These are phyloP conservation scores for Mucor piriformis DNA, from an alignment of 371 early-diverging fungal species.

Conservation along the genomic window DNA sequence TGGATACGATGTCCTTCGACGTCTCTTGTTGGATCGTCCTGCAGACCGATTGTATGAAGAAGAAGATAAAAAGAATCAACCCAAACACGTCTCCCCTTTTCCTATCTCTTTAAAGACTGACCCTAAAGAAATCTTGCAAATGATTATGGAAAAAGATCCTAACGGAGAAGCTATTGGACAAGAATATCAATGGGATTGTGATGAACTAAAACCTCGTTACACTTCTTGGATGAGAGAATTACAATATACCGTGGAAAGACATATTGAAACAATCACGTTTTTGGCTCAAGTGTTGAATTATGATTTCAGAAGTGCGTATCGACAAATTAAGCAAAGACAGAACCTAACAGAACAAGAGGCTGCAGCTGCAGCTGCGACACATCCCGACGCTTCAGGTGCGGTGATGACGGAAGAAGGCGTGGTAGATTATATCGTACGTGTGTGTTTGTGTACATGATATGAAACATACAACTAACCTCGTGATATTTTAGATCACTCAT, in stretches of 20 bases:
- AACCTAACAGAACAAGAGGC: conserved; percentile 13
- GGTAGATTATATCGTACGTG: conserved; percentile 48
- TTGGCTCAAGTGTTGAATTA: conserved; percentile 48
- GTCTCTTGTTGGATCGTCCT: conserved; percentile 39
- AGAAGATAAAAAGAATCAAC: conserved; percentile 20
- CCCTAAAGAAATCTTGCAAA: conserved; percentile 40
- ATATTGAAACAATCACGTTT: conserved; percentile 55
- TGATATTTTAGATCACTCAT: conserved; percentile 37
- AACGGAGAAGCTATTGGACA: conserved; percentile 19
- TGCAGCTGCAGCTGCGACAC: conserved; percentile 2
- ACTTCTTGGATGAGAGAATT: conserved; percentile 59
- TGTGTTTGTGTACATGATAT: not conserved
- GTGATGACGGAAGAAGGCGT: conserved; percentile 61
- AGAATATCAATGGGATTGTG: conserved; percentile 20
- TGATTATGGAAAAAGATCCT: conserved; percentile 41
- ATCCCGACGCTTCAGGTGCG: conserved; percentile 19
- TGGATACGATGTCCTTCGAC: conserved; percentile 53
- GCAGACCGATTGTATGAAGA: conserved; percentile 25
- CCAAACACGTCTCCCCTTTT: conserved; percentile 33
- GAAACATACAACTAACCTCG: not conserved
- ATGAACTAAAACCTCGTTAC: conserved; percentile 39
- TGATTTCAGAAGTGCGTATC: conserved; percentile 51
- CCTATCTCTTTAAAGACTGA: conserved; percentile 50
- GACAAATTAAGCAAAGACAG: conserved; percentile 38
- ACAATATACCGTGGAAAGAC: conserved; percentile 44